These are phyloP conservation scores for Claviceps capensis DNA, from an alignment of 2,329 filamentous ascomycete genomes.

Conservation along the genomic window DNA sequence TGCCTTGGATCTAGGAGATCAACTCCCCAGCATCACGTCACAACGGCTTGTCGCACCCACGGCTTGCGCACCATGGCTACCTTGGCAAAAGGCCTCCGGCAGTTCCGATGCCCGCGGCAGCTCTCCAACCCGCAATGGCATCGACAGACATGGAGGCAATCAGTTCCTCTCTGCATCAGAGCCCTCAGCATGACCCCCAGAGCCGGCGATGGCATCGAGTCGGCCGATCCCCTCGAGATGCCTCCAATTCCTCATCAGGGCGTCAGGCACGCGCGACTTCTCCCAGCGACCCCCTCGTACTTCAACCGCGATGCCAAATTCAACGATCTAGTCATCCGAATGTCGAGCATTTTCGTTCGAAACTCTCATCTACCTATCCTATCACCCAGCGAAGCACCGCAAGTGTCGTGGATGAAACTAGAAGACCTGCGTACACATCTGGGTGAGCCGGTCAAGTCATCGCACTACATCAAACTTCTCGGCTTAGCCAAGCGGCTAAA, in stretches of 20 bases:
- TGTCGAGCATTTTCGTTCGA: constrained; percentile 58
- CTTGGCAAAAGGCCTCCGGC: constrained; percentile 21
- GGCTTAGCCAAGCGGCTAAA: constrained; percentile 68
- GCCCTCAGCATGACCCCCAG: constrained; percentile 11
- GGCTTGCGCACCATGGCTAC: constrained; percentile 18
- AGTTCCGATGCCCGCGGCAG: constrained; percentile 21
- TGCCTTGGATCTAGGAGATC: neutral
- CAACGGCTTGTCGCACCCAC: neutral
- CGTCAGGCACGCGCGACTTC: constrained; percentile 49
- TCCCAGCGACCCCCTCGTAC: constrained; percentile 84
- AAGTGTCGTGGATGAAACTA: constrained; percentile 68
- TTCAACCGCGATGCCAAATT: constrained; percentile 79
- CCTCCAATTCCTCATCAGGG: constrained; percentile 17
- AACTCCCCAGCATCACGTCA: neutral
- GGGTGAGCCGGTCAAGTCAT: constrained; percentile 59
- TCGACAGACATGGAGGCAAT: constrained; percentile 12
- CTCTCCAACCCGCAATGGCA: constrained; percentile 17
- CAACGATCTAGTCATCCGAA: constrained; percentile 66
- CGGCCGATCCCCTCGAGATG: constrained; percentile 1
- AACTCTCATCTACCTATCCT: constrained; percentile 62
- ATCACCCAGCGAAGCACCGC: constrained; percentile 49
- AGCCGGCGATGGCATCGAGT: constrained; percentile 4
- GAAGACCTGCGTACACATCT: constrained; percentile 58
- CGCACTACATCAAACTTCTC: constrained; percentile 68
- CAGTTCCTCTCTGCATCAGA: constrained; percentile 15